A percentile compares a stretch with the other conserved stretches of the same genome.
Evolutionary conservation across 2,329 filamentous ascomycete species (phyloP).

Genomic region (Metarhizium album): DNA sequence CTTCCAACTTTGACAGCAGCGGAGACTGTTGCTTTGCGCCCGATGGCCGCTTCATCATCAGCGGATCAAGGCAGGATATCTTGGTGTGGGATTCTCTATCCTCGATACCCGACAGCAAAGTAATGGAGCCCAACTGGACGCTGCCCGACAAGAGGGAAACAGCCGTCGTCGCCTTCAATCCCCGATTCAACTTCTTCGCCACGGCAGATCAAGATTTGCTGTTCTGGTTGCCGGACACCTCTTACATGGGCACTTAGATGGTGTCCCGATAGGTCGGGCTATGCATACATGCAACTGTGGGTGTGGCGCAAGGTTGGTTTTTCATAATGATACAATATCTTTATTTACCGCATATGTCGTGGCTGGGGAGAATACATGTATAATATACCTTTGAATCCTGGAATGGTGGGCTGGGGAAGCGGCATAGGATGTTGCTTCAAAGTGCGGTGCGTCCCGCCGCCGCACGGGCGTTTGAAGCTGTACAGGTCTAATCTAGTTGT

Average conservation of each 20-base stretch:
- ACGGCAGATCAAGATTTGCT: conserved; percentile 77
- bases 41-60: conserved; percentile 80
- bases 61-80: conserved; percentile 64
- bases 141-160: conserved; percentile 57
- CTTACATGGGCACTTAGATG: conserved; percentile 18
- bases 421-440: neutral
- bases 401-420: neutral
- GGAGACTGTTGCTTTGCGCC: conserved; percentile 83
- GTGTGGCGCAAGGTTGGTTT: neutral
- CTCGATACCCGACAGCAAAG: conserved; percentile 41
- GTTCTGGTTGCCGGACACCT: conserved; percentile 65
- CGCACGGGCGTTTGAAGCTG: neutral
- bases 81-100: conserved; percentile 76
- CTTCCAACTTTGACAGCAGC: conserved; percentile 40
- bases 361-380: neutral
- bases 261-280: neutral
- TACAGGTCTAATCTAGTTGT: too few species aligned
- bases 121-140: conserved; percentile 51
- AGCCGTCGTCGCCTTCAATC: conserved; percentile 77
- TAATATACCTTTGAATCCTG: neutral
- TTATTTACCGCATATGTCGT: neutral
- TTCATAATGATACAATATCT: conserved; percentile 1
- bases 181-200: conserved; percentile 82
- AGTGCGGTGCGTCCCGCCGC: neutral
- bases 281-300: too few species aligned